Percentiles rank a stretch among this genome's conserved stretches.
These are phyloP conservation scores for Candida michaelii DNA, from an alignment of 805 yeast genomes.

Conservation along the genomic window DNA sequence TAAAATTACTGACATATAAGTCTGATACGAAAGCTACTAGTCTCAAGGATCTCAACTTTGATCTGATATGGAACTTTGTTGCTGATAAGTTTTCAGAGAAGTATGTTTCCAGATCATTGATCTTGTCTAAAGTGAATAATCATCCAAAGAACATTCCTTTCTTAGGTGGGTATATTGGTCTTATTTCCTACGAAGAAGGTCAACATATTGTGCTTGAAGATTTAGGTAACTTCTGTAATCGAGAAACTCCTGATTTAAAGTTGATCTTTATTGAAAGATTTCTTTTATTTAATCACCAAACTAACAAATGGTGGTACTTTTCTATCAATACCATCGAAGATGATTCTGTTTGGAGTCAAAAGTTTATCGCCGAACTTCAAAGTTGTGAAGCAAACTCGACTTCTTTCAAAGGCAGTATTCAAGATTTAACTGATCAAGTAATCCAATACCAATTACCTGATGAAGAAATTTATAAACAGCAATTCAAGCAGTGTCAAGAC, in stretches of 20 bases:
- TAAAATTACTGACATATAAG: slow-evolving; percentile 30
- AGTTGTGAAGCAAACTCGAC: slow-evolving; percentile 1
- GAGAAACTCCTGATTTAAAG: slow-evolving; percentile 66
- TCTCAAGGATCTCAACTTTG: slow-evolving; percentile 4
- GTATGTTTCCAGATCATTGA: slow-evolving; percentile 28
- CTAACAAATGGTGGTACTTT: slow-evolving; percentile 48
- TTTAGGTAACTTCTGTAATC: slow-evolving; percentile 33
- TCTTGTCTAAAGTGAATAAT: slow-evolving; percentile 20
- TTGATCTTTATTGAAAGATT: slow-evolving; percentile 68
- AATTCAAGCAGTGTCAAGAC: slow-evolving; percentile 64
- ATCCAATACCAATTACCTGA: slow-evolving; percentile 49
- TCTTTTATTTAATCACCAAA: slow-evolving; percentile 52
- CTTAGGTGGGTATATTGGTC: slow-evolving; percentile 88
- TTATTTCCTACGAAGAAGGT: slow-evolving; percentile 87
- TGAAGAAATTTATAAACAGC: slow-evolving; percentile 49
- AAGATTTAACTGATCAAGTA: slow-evolving; percentile 22
- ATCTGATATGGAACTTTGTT: slow-evolving; percentile 50
- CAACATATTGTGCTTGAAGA: slow-evolving; percentile 38
- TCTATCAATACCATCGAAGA: slow-evolving; percentile 42
- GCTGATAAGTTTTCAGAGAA: slow-evolving; percentile 46
- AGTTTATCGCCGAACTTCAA: slow-evolving; percentile 14
- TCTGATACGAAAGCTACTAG: slow-evolving; percentile 10
- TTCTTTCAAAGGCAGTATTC: slow-evolving; percentile 16
- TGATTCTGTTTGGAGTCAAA: slow-evolving; percentile 40
- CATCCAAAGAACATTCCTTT: slow-evolving; percentile 58